Evolutionary conservation across 768 basidiomycete genomes (phyloP), one percentile per base, ranked within the genome.

Genomic region (Basidioascus undulatus): DNA sequence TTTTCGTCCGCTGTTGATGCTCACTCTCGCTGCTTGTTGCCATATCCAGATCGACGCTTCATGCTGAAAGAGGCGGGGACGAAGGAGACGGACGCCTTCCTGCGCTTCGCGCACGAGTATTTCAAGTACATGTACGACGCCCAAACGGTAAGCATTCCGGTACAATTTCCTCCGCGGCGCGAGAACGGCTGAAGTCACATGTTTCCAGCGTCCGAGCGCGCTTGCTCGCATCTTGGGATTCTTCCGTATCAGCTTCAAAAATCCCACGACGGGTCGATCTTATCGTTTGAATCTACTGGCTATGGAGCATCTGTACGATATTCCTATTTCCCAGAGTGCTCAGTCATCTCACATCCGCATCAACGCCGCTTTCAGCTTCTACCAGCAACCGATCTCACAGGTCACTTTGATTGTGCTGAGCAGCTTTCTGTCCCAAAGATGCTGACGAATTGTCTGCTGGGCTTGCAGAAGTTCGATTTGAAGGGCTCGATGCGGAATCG

Each of bases 101-200:
- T 87, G 49, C 81, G 78, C 0, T 96, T 98, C 58, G 89, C 84
- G 12, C 92, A 89, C 0, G 78, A 82, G 2, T 98, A 98, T 57
- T 96, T 98, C 52, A 79, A 87, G 46, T 98, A 96, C 55, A 87
- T 94, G 76, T 79, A 83, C 1, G 82, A 79, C n/a, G 80, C 84
- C 39, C 74, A 75, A 28, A 72, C 80, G 49, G 86, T 87, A 26
- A 43, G 76, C 61, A 9, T 32, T 10, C 6, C 31, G 39, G 39
- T 30, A 32, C 23, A 9, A 18, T 20, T 32, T 25, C 18, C 21
- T 32, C 33, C 26, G 27, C 37, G 8, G 36, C 37, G 33, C 37
- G 44, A n/a, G n/a, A n/a, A n/a, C n/a, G n/a, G n/a, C n/a, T n/a
- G 43, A 23, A 48, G 30, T 37, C 50, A 18, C 37, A 27, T n/a